Conservation (phyloP, 2,329 filamentous ascomycete species). For the Trichoderma polysporum region DNA sequence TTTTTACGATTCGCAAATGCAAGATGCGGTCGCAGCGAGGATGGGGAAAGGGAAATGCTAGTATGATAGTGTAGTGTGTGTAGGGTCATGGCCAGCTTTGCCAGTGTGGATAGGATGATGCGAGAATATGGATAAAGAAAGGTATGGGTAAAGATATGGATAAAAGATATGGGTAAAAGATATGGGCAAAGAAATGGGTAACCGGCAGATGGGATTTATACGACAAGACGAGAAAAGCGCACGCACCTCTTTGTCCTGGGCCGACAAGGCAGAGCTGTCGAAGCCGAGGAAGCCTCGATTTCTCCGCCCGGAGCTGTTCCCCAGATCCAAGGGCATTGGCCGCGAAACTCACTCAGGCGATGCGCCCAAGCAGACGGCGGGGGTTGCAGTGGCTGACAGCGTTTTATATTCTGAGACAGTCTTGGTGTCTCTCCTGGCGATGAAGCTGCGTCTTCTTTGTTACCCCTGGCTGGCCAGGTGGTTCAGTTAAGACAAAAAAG, state of each 20-base stretch:
- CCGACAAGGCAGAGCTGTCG: conserved; percentile 51
- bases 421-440: neutral
- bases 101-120: neutral
- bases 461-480: neutral
- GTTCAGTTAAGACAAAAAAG: neutral
- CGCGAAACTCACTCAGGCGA: conserved; percentile 19
- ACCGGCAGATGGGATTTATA: no score
- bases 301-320: conserved; percentile 31
- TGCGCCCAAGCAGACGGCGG: neutral
- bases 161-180: neutral
- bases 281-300: conserved; percentile 53
- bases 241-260: conserved; percentile 50
- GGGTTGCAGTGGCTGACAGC: neutral
- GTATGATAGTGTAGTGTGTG: neutral
- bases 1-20: neutral
- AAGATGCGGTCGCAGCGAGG: conserved; percentile 15
- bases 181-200: neutral
- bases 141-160: neutral
- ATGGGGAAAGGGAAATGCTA: conserved; percentile 3
- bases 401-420: neutral
- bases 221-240: neutral
- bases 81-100: no score
- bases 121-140: no score
- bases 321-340: conserved; percentile 34
- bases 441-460: neutral